Base-by-base conservation (phyloP, 768 basidiomycete species). In the Amanita subjunquillea region DNA sequence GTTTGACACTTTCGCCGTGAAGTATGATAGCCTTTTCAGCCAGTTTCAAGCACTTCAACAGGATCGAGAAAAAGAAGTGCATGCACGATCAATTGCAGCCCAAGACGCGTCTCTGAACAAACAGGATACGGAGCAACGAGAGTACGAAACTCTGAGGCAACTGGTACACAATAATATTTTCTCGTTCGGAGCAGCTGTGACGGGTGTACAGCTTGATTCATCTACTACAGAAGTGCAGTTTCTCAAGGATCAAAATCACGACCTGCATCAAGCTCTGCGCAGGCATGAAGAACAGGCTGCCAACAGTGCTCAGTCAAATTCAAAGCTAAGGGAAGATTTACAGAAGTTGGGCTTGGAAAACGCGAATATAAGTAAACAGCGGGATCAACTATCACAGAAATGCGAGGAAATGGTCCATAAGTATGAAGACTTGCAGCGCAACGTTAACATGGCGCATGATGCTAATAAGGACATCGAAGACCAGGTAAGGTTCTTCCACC, bases 1-100 rank as follows among this genome's bases (percentile, higher is more conserved):
- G 2, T 34, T 30, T 46, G 36, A 53, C 51, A 12, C 13, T n/a
- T 9, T 22, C 30, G 2, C 22, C 20, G 4, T 44, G 6, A 42
- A 52, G 51, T 32, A 46, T 23, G 43, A 53, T 10, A 7, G 13
- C 17, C 44, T 53, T 38, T 44, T 36, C 6, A 15, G 51, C 2
- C 32, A 53, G 12, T 34, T 53, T 37, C 51, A 46, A 12, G 37
- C 36, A n/a, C 20, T 53, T 38, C 44, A 53, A 46, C 51, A 13
- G 20, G 36, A 45, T 4, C 15, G 30, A 36, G 51, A 53, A 27
- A 42, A 37, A 22, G 22, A 22, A 12, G 9, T 7, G 9, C 37
- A 27, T 20, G n/a, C 25, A 12, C 12, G 20, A 6, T 32, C 43
- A 13, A 22, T 27, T 23, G 17, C 20, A 6, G 10, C 29, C n/a